Conservation (phyloP, 2,329 filamentous ascomycete genomes). For the Camillea tinctor region DNA sequence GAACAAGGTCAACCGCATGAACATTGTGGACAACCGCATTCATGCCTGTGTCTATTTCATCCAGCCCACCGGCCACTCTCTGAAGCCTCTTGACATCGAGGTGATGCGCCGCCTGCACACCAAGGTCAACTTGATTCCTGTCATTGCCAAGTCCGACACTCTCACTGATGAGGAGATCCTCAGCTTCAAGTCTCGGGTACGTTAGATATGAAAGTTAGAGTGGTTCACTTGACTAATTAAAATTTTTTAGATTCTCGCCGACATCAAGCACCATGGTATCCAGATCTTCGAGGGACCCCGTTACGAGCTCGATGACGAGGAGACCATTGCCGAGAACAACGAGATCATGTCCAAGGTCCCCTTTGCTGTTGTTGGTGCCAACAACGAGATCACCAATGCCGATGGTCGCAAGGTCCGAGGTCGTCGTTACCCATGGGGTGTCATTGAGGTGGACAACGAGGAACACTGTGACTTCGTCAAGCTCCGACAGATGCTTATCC, state of each 20-base stretch:
- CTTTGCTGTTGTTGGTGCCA: slow-evolving; percentile 96
- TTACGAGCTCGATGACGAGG: slow-evolving; percentile 98
- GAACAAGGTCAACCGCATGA: slow-evolving; percentile 99
- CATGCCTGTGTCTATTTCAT: slow-evolving; percentile 99
- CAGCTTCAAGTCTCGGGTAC: slow-evolving; percentile 92
- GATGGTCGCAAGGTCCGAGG: slow-evolving; percentile 96
- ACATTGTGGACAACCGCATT: slow-evolving; percentile 99
- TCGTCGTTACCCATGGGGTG: slow-evolving; percentile 95
- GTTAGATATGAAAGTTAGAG: slow-evolving; percentile 37
- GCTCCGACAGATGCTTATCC: slow-evolving; percentile 99
- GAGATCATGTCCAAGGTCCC: slow-evolving; percentile 99
- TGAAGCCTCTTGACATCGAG: slow-evolving; percentile 98
- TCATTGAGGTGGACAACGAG: slow-evolving; percentile 99
- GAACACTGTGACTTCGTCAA: slow-evolving; percentile 99
- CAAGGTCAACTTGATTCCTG: slow-evolving; percentile 99
- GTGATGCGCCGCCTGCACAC: slow-evolving; percentile 99
- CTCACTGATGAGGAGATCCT: slow-evolving; percentile 94
- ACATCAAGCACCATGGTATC: slow-evolving; percentile 95
- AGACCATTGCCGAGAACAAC: slow-evolving; percentile 99
- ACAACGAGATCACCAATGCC: slow-evolving; percentile 84
- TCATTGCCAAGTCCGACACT: slow-evolving; percentile 98
- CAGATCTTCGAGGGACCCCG: slow-evolving; percentile 98
- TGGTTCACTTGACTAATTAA: slow-evolving; percentile 9
- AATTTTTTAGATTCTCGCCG: slow-evolving; percentile 77
- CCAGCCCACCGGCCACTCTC: slow-evolving; percentile 94